Evolutionary conservation across 2,329 filamentous ascomycete genomes (phyloP).

Genomic region (Pezicula radicicola): DNA sequence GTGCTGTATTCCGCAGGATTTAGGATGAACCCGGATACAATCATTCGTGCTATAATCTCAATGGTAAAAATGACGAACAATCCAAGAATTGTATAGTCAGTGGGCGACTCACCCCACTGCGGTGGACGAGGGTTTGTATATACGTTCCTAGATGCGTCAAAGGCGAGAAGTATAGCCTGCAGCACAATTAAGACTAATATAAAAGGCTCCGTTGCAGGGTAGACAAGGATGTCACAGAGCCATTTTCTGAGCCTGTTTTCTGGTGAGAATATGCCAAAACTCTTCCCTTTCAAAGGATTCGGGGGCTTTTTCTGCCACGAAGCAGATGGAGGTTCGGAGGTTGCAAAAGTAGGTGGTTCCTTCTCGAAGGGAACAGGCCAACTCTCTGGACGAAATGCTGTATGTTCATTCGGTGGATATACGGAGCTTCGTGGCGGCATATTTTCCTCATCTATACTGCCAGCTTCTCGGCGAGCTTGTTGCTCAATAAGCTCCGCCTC

Average conservation of each 20-base stretch:
- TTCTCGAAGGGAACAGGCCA: conserved; percentile 28
- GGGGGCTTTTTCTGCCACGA: conserved; percentile 35
- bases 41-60: conserved; percentile 77
- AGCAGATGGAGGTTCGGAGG: conserved; percentile 26
- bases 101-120: conserved; percentile 57
- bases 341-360: neutral
- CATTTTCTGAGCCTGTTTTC: conserved; percentile 70
- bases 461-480: conserved; percentile 32
- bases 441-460: neutral
- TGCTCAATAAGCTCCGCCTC: conserved; percentile 82
- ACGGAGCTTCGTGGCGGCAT: neutral
- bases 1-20: conserved; percentile 93
- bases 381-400: conserved; percentile 15
- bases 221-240: conserved; percentile 81
- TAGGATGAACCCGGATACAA: conserved; percentile 90
- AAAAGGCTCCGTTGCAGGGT: conserved; percentile 80
- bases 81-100: conserved; percentile 58
- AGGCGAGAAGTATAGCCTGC: conserved; percentile 82
- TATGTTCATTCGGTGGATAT: conserved; percentile 29
- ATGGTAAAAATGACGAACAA: conserved; percentile 89
- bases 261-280: conserved; percentile 79
- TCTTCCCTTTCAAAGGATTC: conserved; percentile 85
- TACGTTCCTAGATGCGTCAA: conserved; percentile 75
- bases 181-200: conserved; percentile 85
- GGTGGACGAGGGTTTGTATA: conserved; percentile 56